Percentiles rank a stretch among this genome's conserved stretches.
Evolutionary conservation across 2,329 filamentous ascomycete species (phyloP).

Genomic region (Ilyonectria sp.): DNA sequence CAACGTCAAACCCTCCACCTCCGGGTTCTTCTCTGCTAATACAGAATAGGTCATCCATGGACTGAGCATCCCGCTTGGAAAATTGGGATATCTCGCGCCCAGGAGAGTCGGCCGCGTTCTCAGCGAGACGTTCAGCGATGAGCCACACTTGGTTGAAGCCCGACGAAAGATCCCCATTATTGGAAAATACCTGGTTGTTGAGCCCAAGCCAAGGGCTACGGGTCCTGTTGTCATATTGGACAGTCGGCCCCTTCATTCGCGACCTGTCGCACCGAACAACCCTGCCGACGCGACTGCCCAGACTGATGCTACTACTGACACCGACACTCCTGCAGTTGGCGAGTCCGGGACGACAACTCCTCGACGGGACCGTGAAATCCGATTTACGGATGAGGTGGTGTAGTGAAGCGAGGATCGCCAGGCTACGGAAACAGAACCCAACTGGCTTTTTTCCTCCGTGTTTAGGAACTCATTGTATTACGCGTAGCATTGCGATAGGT

Average conservation of each 20-base stretch:
- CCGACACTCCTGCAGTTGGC: not conserved
- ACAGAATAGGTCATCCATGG: conserved; percentile 76
- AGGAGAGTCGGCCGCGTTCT: conserved; percentile 66
- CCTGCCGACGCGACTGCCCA: not conserved
- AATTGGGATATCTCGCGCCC: conserved; percentile 75
- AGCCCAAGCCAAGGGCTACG: not conserved
- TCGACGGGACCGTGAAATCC: conserved; percentile 37
- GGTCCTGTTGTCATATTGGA: conserved; percentile 34
- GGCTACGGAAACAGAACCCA: too few species aligned
- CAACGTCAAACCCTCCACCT: rapidly evolving
- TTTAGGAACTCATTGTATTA: too few species aligned
- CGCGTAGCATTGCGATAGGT: too few species aligned
- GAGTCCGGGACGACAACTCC: conserved; percentile 13
- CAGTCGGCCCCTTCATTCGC: conserved; percentile 28
- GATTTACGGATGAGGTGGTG: conserved; percentile 41
- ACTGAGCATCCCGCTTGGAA: conserved; percentile 83
- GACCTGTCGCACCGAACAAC: not conserved
- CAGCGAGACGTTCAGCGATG: conserved; percentile 45
- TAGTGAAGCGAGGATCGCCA: too few species aligned
- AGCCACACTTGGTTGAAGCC: conserved; percentile 12
- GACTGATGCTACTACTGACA: not conserved
- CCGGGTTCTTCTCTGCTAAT: not conserved
- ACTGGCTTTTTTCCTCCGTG: too few species aligned
- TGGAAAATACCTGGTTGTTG: conserved; percentile 30
- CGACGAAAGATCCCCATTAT: conserved; percentile 41